Conservation (phyloP, 2,329 filamentous ascomycete species). For the Chaetomiaceae sp. region DNA sequence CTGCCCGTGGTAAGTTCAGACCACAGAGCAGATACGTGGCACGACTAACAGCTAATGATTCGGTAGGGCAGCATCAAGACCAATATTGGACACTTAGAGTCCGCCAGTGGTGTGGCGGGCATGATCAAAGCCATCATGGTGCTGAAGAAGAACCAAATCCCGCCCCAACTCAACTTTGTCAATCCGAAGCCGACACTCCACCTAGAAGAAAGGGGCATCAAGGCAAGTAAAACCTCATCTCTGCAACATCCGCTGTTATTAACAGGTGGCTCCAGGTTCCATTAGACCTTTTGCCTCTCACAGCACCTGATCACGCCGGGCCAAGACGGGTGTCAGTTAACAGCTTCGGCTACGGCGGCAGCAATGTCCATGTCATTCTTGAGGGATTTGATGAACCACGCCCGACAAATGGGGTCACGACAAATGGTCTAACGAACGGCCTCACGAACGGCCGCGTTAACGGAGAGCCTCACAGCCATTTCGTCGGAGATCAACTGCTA, state of each 20-base stretch:
- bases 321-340: neutral
- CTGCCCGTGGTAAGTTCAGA: neutral
- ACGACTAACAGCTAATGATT: slow-evolving; percentile 19
- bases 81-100: slow-evolving; percentile 25
- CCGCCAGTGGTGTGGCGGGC: slow-evolving; percentile 24
- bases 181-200: neutral
- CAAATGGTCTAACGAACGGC: too few relatives aligned
- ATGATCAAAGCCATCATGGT: slow-evolving; percentile 29
- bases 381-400: too few relatives aligned
- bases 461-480: too few relatives aligned
- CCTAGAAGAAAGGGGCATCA: neutral
- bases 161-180: neutral
- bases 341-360: neutral
- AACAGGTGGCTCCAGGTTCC: too few relatives aligned
- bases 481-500: too few relatives aligned
- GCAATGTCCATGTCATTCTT: neutral
- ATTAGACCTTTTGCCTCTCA: too few relatives aligned
- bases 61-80: slow-evolving; percentile 26
- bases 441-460: neutral
- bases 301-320: neutral
- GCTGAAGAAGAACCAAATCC: slow-evolving; percentile 23
- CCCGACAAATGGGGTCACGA: too few relatives aligned
- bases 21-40: neutral
- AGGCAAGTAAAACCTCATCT: too few relatives aligned
- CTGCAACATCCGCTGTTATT: too few relatives aligned